These are phyloP conservation scores for Delitschia confertaspora DNA, from an alignment of 495 filamentous ascomycete genomes.

Conservation along the genomic window DNA sequence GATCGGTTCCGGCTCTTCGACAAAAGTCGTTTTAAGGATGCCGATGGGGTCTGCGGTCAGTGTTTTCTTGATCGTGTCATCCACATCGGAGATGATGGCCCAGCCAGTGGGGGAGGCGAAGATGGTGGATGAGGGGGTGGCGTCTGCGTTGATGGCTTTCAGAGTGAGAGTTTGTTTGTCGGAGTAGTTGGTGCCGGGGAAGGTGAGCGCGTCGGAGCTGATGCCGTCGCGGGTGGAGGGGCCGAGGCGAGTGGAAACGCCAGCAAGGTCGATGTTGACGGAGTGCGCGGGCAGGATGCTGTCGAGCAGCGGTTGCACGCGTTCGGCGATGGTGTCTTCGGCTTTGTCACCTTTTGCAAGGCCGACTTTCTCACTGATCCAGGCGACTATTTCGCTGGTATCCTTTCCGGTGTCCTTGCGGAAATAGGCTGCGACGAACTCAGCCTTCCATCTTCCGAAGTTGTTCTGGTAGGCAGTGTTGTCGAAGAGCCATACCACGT, in stretches of 20 bases:
- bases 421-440: slow-evolving; percentile 76
- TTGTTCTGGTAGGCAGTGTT: slow-evolving; percentile 66
- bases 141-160: slow-evolving; percentile 36
- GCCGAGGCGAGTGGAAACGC: slow-evolving; percentile 44
- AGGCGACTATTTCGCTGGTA: slow-evolving; percentile 56
- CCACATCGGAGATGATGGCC: slow-evolving; percentile 84
- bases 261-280: slow-evolving; percentile 49
- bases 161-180: slow-evolving; percentile 34
- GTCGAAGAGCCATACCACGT: slow-evolving; percentile 83
- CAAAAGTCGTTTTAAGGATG: slow-evolving; percentile 76
- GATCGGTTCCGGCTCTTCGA: slow-evolving; percentile 59
- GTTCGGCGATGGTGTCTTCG: slow-evolving; percentile 56
- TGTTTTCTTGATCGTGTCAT: slow-evolving; percentile 93
- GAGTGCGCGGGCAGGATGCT: slow-evolving; percentile 58
- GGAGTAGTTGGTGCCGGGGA: slow-evolving; percentile 32
- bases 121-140: slow-evolving; percentile 49
- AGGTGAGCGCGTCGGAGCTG: slow-evolving; percentile 46
- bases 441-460: slow-evolving; percentile 55
- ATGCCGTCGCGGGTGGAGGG: slow-evolving; percentile 65
- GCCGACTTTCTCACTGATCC: slow-evolving; percentile 62
- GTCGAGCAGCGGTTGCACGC: slow-evolving; percentile 70
- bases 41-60: slow-evolving; percentile 68
- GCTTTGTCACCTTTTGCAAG: slow-evolving; percentile 52
- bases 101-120: slow-evolving; percentile 75
- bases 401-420: slow-evolving; percentile 56